Evolutionary conservation across 1,284 basidiomycete species (phyloP), one percentile per base, ranked within the genome.

Genomic region (Rhodofomes roseus): DNA sequence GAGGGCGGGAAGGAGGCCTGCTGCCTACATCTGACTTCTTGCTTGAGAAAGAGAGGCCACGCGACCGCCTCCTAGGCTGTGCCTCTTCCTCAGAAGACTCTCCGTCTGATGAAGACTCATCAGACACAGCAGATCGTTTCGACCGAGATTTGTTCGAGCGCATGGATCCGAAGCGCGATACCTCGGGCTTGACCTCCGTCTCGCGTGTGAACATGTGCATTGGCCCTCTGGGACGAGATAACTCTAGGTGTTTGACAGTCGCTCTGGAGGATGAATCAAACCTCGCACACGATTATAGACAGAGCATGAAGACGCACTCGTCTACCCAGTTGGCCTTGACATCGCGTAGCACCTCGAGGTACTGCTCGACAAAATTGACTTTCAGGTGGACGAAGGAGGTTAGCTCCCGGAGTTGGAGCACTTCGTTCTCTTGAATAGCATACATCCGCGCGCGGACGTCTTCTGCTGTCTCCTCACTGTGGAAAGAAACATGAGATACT

Each of bases 391-490:
- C 74, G 65, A 95, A 81, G 8, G 75, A 74, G 1, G 83, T 82
- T 25, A 96, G 77, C 41, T 90, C 89, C 22, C 81, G 81, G 4
- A 89, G 78, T 65, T 92, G 89, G 36, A 79, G 74, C 39, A 84
- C 77, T 69, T 95, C 92, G 57, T 87, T 85, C 65, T 92, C 86
- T 70, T 93, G 90, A 52, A 96, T 89, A 0, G 77, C 79, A 56
- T 83, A 80, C 81, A 95, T 91, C 31, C 89, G 83, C 1, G 81
- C 80, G 23, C 84, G 86, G 0, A 93, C 82, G 61, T 95, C 92
- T 69, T 93, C 90, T 22, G 84, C 81, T 0, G 88, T 86, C 71
- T 96, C 92, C 58, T 95, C 91, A 65, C 92, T 94, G 63, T 12
- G 51, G 44, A 14, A 16, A 25, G 16, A 34, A 37, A 12, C 36